Conservation (phyloP, 768 basidiomycete species). For the Phlegmacium glaucopus region DNA sequence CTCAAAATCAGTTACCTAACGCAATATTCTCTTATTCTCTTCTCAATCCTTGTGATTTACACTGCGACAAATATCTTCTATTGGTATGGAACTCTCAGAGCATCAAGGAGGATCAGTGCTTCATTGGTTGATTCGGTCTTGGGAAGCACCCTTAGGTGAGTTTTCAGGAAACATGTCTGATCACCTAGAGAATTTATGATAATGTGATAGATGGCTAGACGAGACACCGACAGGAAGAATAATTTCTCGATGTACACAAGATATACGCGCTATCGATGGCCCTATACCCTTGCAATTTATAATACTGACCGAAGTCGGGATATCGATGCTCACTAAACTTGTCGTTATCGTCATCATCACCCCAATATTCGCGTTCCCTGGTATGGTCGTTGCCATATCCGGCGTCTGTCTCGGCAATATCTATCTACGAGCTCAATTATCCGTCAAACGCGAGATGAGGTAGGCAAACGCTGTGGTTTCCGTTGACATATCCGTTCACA, state of each 20-base stretch:
- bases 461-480: conserved; percentile 36
- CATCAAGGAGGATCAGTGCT: conserved; percentile 10
- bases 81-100: conserved; percentile 35
- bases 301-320: conserved; percentile 22
- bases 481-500: conserved; percentile 36
- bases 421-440: conserved; percentile 41
- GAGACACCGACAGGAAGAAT: conserved; percentile 13
- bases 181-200: conserved; percentile 2
- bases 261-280: conserved; percentile 45
- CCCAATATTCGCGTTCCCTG: conserved; percentile 41
- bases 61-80: conserved; percentile 4
- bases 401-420: conserved; percentile 41
- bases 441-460: conserved; percentile 41
- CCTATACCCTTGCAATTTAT: conserved; percentile 24
- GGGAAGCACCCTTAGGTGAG: conserved; percentile 13
- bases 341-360: conserved; percentile 36
- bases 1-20: conserved; percentile 36
- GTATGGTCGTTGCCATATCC: conserved; percentile 32
- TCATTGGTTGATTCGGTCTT: conserved; percentile 12
- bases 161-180: background rate
- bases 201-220: conserved; percentile 26
- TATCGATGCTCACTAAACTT: conserved; percentile 35
- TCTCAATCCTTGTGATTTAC: conserved; percentile 8
- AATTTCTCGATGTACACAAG: too few species aligned
- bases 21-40: conserved; percentile 24